A percentile compares a stretch with the other conserved stretches of the same genome.
Evolutionary conservation across 441 rosid species (phyloP).

Genomic region (Eutrema salsugineum): DNA sequence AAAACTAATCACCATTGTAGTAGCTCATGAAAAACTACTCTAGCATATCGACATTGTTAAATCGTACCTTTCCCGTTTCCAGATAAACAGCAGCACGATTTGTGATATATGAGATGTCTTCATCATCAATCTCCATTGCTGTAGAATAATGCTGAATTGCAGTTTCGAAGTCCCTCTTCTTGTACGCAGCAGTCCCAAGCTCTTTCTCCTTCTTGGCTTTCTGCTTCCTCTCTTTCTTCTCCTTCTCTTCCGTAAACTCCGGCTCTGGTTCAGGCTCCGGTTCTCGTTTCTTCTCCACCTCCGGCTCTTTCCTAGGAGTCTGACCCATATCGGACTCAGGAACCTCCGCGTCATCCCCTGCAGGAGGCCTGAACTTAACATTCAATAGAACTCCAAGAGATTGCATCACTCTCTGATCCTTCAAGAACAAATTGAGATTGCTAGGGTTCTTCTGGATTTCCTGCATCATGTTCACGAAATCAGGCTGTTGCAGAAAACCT

Average conservation of each 20-base stretch:
- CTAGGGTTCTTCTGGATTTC: slow-evolving; percentile 76
- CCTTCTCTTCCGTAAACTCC: slow-evolving; percentile 40
- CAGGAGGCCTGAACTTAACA: slow-evolving; percentile 45
- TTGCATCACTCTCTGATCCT: slow-evolving; percentile 85
- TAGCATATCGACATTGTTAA: not conserved
- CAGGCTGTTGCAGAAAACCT: slow-evolving; percentile 64
- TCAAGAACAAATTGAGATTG: slow-evolving; percentile 58
- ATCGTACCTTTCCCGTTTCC: slow-evolving; percentile 86
- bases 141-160: slow-evolving; percentile 68
- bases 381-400: slow-evolving; percentile 71
- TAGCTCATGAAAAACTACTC: not conserved
- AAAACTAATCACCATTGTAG: not conserved
- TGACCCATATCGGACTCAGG: slow-evolving; percentile 39
- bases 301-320: slow-evolving; percentile 16
- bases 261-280: slow-evolving; percentile 35
- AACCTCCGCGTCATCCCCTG: slow-evolving; percentile 43
- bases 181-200: slow-evolving; percentile 74
- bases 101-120: slow-evolving; percentile 71
- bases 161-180: slow-evolving; percentile 79
- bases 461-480: slow-evolving; percentile 75
- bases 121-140: slow-evolving; percentile 74
- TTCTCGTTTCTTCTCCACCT: slow-evolving; percentile 18
- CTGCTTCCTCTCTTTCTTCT: slow-evolving; percentile 39
- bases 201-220: slow-evolving; percentile 66
- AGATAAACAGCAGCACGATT: slow-evolving; percentile 90